A percentile compares a stretch with the other conserved stretches of the same genome.
Conservation (phyloP, 768 basidiomycete genomes). For the Russula brevipes region DNA sequence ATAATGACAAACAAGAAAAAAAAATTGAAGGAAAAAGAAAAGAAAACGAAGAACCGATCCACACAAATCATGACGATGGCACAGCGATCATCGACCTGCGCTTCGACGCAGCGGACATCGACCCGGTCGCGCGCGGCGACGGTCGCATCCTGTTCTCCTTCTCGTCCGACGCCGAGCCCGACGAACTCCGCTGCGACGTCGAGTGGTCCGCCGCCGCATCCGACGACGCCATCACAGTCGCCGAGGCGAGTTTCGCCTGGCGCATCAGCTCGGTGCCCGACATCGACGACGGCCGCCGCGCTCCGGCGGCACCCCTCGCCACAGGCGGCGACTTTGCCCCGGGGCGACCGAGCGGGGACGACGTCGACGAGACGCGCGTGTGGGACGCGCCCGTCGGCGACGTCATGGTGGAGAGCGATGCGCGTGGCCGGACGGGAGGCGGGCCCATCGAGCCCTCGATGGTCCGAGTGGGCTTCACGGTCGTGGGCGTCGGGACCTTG, state of each 20-base stretch:
- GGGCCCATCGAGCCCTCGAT: slow-evolving; percentile 21
- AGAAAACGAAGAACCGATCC: not conserved
- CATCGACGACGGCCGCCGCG: slow-evolving; percentile 19
- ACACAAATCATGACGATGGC: slow-evolving; percentile 9
- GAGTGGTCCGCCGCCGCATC: slow-evolving; percentile 10
- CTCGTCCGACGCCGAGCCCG: slow-evolving; percentile 13
- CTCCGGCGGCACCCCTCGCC: not conserved
- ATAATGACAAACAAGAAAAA: not conserved
- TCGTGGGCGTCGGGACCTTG: slow-evolving; percentile 17
- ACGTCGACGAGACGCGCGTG: slow-evolving; percentile 10
- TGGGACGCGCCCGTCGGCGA: slow-evolving; percentile 5
- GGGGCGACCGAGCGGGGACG: slow-evolving; percentile 16
- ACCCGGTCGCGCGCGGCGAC: not conserved
- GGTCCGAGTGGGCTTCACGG: slow-evolving; percentile 12
- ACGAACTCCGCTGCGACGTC: slow-evolving; percentile 4
- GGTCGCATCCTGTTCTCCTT: slow-evolving; percentile 20
- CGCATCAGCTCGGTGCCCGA: slow-evolving; percentile 21
- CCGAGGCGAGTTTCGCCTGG: slow-evolving; percentile 12
- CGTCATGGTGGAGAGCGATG: slow-evolving; percentile 18
- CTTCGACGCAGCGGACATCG: slow-evolving; percentile 15
- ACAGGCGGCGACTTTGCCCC: slow-evolving; percentile 14
- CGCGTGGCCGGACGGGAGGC: slow-evolving; percentile 12
- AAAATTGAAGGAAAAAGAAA: not conserved
- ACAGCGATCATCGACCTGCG: slow-evolving; percentile 18
- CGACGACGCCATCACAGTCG: not conserved